Percentiles rank a stretch among this genome's conserved stretches.
These are phyloP conservation scores for Irpex sp. DNA, from an alignment of 1,284 basidiomycete species.

Conservation along the genomic window DNA sequence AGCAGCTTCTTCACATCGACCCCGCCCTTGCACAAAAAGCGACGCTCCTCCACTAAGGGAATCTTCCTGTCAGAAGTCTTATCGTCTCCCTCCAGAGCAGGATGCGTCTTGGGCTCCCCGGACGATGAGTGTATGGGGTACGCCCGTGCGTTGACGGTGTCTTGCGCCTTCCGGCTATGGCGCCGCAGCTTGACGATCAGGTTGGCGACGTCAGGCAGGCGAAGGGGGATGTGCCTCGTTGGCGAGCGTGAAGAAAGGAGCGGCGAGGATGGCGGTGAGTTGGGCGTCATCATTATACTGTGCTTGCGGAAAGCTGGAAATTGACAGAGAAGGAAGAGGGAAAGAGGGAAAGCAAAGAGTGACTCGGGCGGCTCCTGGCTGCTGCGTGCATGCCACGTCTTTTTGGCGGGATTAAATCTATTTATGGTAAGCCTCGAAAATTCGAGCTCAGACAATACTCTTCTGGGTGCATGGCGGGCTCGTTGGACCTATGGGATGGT, in stretches of 20 bases:
- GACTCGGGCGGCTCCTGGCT: too few species aligned
- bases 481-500: background rate
- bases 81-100: constrained; percentile 29
- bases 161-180: constrained; percentile 17
- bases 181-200: constrained; percentile 48
- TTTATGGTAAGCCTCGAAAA: background rate
- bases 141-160: background rate
- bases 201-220: constrained; percentile 40
- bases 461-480: background rate
- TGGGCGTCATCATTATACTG: constrained; percentile 4
- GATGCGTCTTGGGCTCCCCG: constrained; percentile 45
- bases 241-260: constrained; percentile 20
- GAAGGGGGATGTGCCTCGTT: constrained; percentile 23
- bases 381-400: too few species aligned
- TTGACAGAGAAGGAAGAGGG: background rate
- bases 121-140: constrained; percentile 35
- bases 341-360: background rate
- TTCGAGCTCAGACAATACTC: background rate
- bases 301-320: background rate
- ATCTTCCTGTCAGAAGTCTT: constrained; percentile 32
- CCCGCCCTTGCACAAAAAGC: constrained; percentile 54
- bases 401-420: background rate
- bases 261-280: constrained; percentile 23
- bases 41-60: constrained; percentile 42
- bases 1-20: constrained; percentile 58